Conservation (phyloP, 2,329 filamentous ascomycete genomes). For the Colletotrichum abscissum region DNA sequence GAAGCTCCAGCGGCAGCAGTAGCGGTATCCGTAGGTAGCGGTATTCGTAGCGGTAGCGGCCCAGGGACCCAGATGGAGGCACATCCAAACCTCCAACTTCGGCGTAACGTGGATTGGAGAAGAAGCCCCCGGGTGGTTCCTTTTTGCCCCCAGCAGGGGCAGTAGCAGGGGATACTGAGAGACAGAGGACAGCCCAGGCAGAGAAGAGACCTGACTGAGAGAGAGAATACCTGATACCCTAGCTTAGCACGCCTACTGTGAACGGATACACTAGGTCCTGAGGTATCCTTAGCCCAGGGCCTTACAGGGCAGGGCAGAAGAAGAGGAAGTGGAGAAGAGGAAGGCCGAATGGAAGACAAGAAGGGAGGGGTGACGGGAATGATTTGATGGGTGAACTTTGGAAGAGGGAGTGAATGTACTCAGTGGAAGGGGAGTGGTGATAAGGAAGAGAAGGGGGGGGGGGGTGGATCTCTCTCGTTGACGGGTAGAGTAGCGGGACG, state of each 20-base stretch:
- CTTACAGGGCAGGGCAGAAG: conserved; percentile 1
- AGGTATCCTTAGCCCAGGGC: neutral
- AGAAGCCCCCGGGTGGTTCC: neutral
- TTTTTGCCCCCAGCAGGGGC: neutral
- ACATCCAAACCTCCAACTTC: neutral
- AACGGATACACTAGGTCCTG: too few relatives aligned
- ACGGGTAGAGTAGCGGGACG: conserved; percentile 4
- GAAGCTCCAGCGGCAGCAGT: neutral
- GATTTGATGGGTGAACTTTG: neutral
- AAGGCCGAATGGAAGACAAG: neutral
- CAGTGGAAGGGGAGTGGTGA: neutral
- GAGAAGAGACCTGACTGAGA: neutral
- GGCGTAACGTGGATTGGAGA: neutral
- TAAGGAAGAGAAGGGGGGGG: neutral
- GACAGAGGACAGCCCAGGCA: neutral
- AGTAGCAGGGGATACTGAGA: neutral
- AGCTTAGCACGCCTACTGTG: too few relatives aligned
- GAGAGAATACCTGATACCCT: neutral
- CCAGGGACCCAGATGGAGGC: neutral
- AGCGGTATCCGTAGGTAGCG: neutral
- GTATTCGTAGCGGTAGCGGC: neutral
- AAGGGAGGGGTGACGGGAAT: neutral
- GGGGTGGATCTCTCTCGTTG: neutral
- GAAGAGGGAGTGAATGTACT: neutral
- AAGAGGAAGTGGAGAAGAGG: neutral